A percentile compares a stretch with the other conserved stretches of the same genome.
phyloP scores from a whole-genome alignment of 208 protist genomes.

The Acanthamoeba divionensis region DNA sequence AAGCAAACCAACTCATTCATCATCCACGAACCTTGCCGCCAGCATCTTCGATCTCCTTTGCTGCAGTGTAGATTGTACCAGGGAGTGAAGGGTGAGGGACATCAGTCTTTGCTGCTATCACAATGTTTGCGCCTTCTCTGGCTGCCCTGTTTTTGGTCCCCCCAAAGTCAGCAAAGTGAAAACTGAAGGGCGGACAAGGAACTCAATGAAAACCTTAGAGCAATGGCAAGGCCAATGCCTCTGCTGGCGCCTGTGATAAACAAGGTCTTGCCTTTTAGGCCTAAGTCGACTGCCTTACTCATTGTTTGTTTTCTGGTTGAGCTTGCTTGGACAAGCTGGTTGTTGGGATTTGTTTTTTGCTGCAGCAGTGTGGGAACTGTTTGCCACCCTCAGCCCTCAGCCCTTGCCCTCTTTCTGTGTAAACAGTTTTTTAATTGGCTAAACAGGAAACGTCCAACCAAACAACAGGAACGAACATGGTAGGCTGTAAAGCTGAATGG shows the following conservation, averaged over 20 bases:
- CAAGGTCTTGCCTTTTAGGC: constrained; percentile 72
- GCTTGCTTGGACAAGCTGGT: neutral
- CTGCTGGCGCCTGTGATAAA: constrained; percentile 79
- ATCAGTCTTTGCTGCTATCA: constrained; percentile 81
- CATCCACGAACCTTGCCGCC: constrained; percentile 48
- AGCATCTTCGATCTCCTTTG: constrained; percentile 76
- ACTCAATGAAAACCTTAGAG: constrained; percentile 45
- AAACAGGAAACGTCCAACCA: neutral
- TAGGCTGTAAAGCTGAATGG: too few species aligned
- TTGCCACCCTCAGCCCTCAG: neutral
- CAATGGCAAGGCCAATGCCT: constrained; percentile 79
- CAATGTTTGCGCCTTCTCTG: constrained; percentile 79
- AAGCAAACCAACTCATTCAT: too few species aligned
- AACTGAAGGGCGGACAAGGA: neutral
- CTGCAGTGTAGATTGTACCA: constrained; percentile 83
- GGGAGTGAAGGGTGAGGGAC: constrained; percentile 67
- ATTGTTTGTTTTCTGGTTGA: too few species aligned
- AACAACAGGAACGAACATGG: neutral
- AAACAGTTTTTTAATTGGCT: neutral
- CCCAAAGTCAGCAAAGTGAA: neutral
- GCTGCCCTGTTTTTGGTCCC: constrained; percentile 50
- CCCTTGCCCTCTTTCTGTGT: neutral
- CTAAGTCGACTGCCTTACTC: neutral
- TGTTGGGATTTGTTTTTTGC: neutral
- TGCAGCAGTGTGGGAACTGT: neutral